Base-by-base conservation (phyloP, 768 basidiomycete genomes). In the Amyloporia xantha region DNA sequence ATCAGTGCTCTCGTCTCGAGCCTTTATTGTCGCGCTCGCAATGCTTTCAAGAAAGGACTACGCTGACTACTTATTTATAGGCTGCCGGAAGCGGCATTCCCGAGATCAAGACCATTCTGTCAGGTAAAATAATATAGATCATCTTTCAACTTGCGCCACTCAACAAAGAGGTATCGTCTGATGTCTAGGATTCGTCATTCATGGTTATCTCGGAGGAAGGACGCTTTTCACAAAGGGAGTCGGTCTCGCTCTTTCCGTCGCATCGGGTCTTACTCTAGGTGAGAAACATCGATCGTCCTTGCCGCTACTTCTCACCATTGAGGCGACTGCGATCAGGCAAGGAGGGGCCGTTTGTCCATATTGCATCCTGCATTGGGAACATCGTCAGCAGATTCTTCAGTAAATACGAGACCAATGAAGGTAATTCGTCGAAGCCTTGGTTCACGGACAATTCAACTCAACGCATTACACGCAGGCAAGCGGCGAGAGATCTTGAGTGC, bases 381-480 rank as follows among this genome's bases (percentile, higher is more conserved):
- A 95, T 98, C 52, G 75, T 91, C 53, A 91, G 90, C 58, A 78
- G 95, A 11, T 79, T 84, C 59, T 82, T 88, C 55, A 64, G 64
- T 28, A 98, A 98, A 67, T 99, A 95, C 59, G 94, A 98, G 66
- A 85, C 78, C 45, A 99, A 98, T 58, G 96, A 99, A 78, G 93
- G 90, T 64, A 44, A 50, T n/a, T n/a, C n/a, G n/a, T n/a, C n/a
- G 5, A 44, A 48, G 7, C 11, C 38, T 41, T 50, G 38, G 11
- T 26, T 7, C n/a, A 41, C 20, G 36, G 11, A 21, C 11, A 13
- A 20, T 21, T n/a, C n/a, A n/a, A n/a, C n/a, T n/a, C 13, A n/a
- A n/a, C n/a, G n/a, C n/a, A n/a, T n/a, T n/a, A n/a, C n/a, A 26
- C 23, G 23, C 20, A 92, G 92, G 81, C 12, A 98, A 98, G 64